Conservation (phyloP, 148 eudicot species). For the Persicaria maculosa region DNA sequence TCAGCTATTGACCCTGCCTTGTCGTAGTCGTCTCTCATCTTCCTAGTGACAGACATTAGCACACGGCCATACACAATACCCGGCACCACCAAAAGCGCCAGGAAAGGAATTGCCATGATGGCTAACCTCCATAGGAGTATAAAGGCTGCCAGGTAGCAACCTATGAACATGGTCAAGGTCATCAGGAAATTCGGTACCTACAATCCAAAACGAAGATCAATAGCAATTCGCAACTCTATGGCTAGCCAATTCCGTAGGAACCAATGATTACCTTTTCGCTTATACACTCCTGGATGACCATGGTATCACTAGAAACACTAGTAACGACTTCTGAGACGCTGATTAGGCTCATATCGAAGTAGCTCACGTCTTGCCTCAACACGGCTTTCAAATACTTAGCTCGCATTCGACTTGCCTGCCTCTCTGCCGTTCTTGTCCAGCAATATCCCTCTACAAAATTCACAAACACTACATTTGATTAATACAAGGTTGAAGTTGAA, state of each 20-base stretch:
- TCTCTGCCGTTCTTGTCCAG: conserved; percentile 24
- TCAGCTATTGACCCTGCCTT: neutral
- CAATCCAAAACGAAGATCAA: no score
- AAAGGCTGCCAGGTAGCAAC: conserved; percentile 17
- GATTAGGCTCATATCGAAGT: conserved; percentile 23
- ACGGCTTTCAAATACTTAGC: conserved; percentile 27
- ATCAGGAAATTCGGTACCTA: conserved; percentile 19
- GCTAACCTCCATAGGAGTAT: conserved; percentile 28
- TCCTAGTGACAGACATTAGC: conserved; percentile 6
- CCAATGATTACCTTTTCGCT: conserved; percentile 25
- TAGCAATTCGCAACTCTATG: no score
- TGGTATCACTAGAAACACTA: conserved; percentile 24
- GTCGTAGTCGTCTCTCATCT: no score
- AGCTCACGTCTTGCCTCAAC: conserved; percentile 27
- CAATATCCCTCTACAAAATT: conserved; percentile 11
- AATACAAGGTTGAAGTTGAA: neutral
- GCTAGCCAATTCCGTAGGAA: no score
- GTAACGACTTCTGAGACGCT: conserved; percentile 23
- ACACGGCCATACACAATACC: conserved; percentile 24
- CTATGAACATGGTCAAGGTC: conserved; percentile 17
- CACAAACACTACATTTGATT: neutral
- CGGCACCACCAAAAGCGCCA: conserved; percentile 19
- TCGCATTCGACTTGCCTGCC: conserved; percentile 26
- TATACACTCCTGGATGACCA: conserved; percentile 27
- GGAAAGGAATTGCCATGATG: conserved; percentile 22